A percentile compares a stretch with the other conserved stretches of the same genome.
phyloP scores from a whole-genome alignment of 768 basidiomycete genomes.

The Leucosporidium scottii region DNA sequence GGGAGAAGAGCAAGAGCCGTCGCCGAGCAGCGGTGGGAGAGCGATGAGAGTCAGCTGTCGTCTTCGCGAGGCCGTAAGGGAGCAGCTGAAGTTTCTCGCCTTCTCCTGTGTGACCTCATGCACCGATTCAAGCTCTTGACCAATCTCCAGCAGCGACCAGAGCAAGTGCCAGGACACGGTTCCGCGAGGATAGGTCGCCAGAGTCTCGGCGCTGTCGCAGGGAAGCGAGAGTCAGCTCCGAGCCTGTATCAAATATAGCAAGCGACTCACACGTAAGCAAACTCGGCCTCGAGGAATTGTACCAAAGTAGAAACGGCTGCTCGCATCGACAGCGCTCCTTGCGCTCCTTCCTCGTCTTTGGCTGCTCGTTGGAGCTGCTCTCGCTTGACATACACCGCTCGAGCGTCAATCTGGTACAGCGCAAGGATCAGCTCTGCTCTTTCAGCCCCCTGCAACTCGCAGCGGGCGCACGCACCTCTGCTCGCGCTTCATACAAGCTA shows the following conservation, averaged over 20 bases:
- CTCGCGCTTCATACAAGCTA: background rate
- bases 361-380: background rate
- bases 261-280: constrained; percentile 9
- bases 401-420: background rate
- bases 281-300: background rate
- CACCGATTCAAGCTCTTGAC: background rate
- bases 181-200: background rate
- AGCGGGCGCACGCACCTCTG: background rate
- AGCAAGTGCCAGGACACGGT: background rate
- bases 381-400: constrained; percentile 1
- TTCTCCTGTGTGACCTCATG: constrained; percentile 5
- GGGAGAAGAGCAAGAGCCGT: background rate
- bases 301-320: background rate
- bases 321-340: background rate
- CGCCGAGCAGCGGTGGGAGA: background rate
- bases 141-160: background rate
- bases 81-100: background rate
- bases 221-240: background rate
- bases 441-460: background rate
- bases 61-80: too few species aligned
- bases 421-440: too few species aligned
- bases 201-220: background rate
- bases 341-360: background rate
- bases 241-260: too few species aligned
- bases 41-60: too few species aligned